Evolutionary conservation across 306 rosid species (phyloP).

Genomic region (Comarum palustre): DNA sequence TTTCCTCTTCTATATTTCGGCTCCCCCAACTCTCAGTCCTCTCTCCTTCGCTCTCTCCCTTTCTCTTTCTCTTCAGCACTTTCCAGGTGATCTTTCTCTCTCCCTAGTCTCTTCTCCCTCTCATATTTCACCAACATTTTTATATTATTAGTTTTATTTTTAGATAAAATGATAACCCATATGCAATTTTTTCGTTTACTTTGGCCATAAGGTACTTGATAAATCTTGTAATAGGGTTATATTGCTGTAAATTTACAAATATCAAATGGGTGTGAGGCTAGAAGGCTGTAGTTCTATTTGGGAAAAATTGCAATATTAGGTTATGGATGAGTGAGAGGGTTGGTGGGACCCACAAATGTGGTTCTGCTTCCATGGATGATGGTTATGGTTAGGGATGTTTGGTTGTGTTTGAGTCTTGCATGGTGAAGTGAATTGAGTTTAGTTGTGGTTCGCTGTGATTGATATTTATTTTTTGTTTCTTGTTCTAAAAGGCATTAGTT

Average conservation of each 20-base stretch:
- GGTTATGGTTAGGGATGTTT: background rate
- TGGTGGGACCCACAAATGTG: background rate
- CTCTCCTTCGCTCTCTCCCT: background rate
- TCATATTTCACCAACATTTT: background rate
- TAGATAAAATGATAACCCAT: background rate
- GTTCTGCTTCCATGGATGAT: background rate
- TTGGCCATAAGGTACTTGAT: background rate
- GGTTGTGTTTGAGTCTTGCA: background rate
- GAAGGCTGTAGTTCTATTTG: background rate
- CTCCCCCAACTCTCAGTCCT: background rate
- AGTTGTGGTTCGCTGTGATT: background rate
- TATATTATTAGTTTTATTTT: background rate
- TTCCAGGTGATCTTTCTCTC: slow-evolving; percentile 6
- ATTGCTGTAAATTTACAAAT: background rate
- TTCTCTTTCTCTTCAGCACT: background rate
- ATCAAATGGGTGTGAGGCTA: background rate
- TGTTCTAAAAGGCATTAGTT: slow-evolving; percentile 1
- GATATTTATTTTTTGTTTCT: background rate
- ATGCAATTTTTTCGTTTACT: background rate
- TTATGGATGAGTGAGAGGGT: background rate
- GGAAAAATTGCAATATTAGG: background rate
- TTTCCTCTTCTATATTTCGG: background rate
- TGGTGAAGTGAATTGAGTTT: background rate
- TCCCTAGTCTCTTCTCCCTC: background rate
- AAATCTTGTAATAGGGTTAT: background rate